phyloP scores from a whole-genome alignment of 1,284 basidiomycete species.

The Ustilago trichophora region DNA sequence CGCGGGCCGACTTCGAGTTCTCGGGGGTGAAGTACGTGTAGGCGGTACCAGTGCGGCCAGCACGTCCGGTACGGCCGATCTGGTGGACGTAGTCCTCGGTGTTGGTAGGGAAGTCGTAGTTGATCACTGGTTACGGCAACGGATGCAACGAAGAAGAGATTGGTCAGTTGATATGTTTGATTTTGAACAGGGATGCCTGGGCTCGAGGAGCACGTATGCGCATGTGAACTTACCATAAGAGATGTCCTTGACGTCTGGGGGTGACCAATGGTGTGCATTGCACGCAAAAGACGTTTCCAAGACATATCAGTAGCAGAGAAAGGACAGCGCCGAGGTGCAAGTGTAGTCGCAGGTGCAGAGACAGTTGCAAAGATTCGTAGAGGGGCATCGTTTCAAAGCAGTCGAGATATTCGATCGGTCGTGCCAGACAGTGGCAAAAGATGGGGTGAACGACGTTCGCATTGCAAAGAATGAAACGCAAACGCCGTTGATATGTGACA shows the following conservation, averaged over 20 bases:
- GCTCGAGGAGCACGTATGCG: no score
- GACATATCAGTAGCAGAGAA: slow-evolving; percentile 33
- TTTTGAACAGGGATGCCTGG: no score
- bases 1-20: slow-evolving; percentile 91
- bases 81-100: slow-evolving; percentile 94
- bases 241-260: slow-evolving; percentile 90
- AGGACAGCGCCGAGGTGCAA: slow-evolving; percentile 22
- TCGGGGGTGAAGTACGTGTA: slow-evolving; percentile 89
- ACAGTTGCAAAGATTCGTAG: slow-evolving; percentile 10
- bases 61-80: slow-evolving; percentile 80
- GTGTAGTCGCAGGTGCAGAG: not conserved
- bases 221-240: slow-evolving; percentile 86
- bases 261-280: slow-evolving; percentile 13
- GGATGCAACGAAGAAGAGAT: no score
- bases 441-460: slow-evolving; percentile 50
- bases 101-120: slow-evolving; percentile 97
- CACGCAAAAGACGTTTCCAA: not conserved
- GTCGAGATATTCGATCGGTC: slow-evolving; percentile 15
- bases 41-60: slow-evolving; percentile 79
- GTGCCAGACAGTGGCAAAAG: slow-evolving; percentile 8
- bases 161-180: no score
- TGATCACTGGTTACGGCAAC: no score
- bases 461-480: slow-evolving; percentile 56
- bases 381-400: slow-evolving; percentile 42
- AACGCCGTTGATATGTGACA: slow-evolving; percentile 42